phyloP scores from a whole-genome alignment of 108 stramenopile species.

The Mediolabrus comicus region DNA sequence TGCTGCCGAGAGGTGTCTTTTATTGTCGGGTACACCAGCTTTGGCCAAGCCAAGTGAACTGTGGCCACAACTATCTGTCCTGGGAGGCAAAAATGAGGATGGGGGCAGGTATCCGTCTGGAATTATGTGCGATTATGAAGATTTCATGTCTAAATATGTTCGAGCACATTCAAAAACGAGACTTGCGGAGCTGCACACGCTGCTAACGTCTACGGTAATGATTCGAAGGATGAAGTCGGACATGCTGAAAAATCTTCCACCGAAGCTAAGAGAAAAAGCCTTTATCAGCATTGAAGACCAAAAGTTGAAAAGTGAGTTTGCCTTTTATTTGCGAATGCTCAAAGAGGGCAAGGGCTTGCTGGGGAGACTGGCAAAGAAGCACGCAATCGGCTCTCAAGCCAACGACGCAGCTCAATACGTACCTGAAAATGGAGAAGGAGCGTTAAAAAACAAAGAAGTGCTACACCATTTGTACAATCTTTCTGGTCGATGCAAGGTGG shows the following conservation, averaged over 20 bases:
- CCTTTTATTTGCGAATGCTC: conserved; percentile 49
- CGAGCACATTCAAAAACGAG: conserved; percentile 13
- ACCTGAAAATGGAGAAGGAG: conserved; percentile 10
- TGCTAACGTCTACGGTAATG: conserved; percentile 93
- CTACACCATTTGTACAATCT: conserved; percentile 84
- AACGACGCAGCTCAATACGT: not conserved
- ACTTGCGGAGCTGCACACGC: conserved; percentile 88
- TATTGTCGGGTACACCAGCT: conserved; percentile 97
- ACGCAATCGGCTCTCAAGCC: conserved; percentile 10
- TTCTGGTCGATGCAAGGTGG: conserved; percentile 85
- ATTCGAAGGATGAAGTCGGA: conserved; percentile 93
- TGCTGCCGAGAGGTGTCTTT: conserved; percentile 69
- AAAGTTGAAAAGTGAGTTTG: conserved; percentile 47
- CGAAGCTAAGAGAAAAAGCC: conserved; percentile 78
- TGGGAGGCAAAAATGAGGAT: conserved; percentile 54
- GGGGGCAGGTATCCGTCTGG: conserved; percentile 22
- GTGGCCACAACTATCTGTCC: conserved; percentile 89
- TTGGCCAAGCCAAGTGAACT: conserved; percentile 92
- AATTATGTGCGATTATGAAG: conserved; percentile 74
- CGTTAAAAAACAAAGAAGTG: conserved; percentile 52
- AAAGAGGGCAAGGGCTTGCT: conserved; percentile 71
- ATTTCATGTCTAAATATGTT: conserved; percentile 82
- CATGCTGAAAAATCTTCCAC: conserved; percentile 89
- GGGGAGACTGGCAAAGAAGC: conserved; percentile 61
- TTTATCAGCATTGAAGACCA: conserved; percentile 54